phyloP scores from a whole-genome alignment of 2,329 filamentous ascomycete genomes.

The Ascochyta rabiei region DNA sequence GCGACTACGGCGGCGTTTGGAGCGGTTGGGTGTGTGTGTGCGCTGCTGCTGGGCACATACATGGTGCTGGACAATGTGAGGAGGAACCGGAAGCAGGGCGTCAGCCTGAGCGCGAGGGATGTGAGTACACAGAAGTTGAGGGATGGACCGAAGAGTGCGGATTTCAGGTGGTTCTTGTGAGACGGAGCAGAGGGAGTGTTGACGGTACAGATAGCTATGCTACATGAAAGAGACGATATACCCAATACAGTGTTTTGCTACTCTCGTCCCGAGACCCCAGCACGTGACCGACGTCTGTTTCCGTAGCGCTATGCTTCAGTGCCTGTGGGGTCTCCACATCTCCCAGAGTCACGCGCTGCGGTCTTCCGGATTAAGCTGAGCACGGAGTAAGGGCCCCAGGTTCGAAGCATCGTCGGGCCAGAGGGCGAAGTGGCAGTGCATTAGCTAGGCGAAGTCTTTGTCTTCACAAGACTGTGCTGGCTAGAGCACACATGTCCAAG shows the following conservation, averaged over 20 bases:
- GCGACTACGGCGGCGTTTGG: conserved; percentile 70
- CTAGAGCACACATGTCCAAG: too few relatives aligned
- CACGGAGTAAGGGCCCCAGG: not conserved
- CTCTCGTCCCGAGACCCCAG: not conserved
- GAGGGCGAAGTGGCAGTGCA: not conserved
- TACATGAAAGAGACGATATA: conserved; percentile 9
- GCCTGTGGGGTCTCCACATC: conserved; percentile 2
- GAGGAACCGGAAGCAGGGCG: conserved; percentile 63
- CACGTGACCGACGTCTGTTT: not conserved
- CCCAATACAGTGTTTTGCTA: not conserved
- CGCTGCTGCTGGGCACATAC: conserved; percentile 63
- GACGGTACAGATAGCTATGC: not conserved
- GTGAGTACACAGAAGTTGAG: conserved; percentile 54
- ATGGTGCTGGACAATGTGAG: conserved; percentile 71
- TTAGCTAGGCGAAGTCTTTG: not conserved
- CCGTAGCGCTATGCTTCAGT: not conserved
- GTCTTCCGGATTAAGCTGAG: not conserved
- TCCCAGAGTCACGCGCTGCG: conserved; percentile 6
- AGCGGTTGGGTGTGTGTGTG: conserved; percentile 62
- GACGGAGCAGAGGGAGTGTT: not conserved
- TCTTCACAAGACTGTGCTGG: not conserved
- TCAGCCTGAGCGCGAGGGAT: conserved; percentile 59
- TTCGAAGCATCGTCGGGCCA: not conserved
- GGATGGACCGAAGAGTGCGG: conserved; percentile 51
- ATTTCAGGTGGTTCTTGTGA: conserved; percentile 54